Percentiles rank a stretch among this genome's conserved stretches.
phyloP scores from a whole-genome alignment of 106 monocot species.

The Narthecium ossifragum region DNA sequence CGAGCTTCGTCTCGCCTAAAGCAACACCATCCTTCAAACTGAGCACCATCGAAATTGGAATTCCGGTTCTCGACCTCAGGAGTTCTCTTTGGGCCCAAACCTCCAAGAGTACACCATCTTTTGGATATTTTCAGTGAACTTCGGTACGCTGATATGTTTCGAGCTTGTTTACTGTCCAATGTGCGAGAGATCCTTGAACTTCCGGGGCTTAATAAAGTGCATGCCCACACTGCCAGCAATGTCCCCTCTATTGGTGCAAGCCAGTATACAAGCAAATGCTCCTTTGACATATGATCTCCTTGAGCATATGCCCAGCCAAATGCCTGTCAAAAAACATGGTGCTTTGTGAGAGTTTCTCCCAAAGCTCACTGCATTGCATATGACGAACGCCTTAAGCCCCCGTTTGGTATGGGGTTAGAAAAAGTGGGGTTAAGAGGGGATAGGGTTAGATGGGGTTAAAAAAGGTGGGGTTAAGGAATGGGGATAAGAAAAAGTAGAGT shows the following conservation, averaged over 20 bases:
- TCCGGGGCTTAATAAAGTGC: slow-evolving; percentile 3
- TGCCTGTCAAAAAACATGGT: slow-evolving; percentile 16
- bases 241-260: slow-evolving; percentile 34
- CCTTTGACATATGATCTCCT: slow-evolving; percentile 30
- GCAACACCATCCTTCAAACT: too few species aligned
- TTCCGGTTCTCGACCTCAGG: too few species aligned
- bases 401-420: not conserved
- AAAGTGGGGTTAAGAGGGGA: not conserved
- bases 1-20: too few species aligned
- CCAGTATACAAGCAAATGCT: slow-evolving; percentile 38
- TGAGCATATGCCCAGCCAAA: slow-evolving; percentile 36
- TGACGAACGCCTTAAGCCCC: too few species aligned
- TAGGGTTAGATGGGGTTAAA: not conserved
- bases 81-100: too few species aligned
- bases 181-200: slow-evolving; percentile 10
- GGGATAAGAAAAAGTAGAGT: not conserved
- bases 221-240: slow-evolving; percentile 20
- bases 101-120: too few species aligned
- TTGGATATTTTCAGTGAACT: too few species aligned
- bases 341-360: not conserved
- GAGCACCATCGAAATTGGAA: too few species aligned
- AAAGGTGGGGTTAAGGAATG: not conserved
- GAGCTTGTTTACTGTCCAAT: too few species aligned
- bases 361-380: too few species aligned
- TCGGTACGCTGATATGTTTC: too few species aligned